phyloP scores from a whole-genome alignment of 2,329 filamentous ascomycete genomes.

The Iodosphaeria phyllophila region DNA sequence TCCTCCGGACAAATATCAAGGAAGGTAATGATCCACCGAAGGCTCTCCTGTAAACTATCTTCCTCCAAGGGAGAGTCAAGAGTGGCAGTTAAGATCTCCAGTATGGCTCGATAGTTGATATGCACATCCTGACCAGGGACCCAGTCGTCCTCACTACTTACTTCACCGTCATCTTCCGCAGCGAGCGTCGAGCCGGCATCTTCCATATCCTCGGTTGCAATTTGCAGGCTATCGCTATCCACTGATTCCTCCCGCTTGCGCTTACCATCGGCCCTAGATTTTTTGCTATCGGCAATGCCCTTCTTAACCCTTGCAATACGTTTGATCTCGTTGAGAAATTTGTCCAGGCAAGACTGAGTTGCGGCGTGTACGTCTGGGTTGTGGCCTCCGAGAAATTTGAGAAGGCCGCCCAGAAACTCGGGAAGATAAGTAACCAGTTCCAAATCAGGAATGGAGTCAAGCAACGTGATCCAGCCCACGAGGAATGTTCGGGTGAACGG shows the following conservation, averaged over 20 bases:
- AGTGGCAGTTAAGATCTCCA: conserved; percentile 81
- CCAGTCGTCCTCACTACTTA: conserved; percentile 76
- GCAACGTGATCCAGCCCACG: conserved; percentile 84
- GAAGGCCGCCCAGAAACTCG: conserved; percentile 72
- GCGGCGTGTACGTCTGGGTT: conserved; percentile 90
- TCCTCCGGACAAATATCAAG: conserved; percentile 96
- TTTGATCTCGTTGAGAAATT: conserved; percentile 85
- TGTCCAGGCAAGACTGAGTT: conserved; percentile 74
- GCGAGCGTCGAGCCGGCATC: conserved; percentile 37
- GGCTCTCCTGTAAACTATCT: conserved; percentile 74
- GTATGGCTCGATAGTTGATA: conserved; percentile 77
- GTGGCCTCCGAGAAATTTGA: conserved; percentile 81
- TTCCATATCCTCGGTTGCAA: conserved; percentile 39
- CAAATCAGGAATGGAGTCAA: conserved; percentile 92
- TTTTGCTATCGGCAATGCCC: conserved; percentile 73
- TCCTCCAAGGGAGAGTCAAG: conserved; percentile 76
- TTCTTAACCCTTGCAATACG: conserved; percentile 86
- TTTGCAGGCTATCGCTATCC: conserved; percentile 43
- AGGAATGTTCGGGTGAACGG: conserved; percentile 90
- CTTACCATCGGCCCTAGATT: conserved; percentile 46
- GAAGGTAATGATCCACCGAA: conserved; percentile 92
- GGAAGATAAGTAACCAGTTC: conserved; percentile 87
- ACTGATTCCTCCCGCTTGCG: conserved; percentile 51
- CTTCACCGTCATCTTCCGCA: conserved; percentile 30
- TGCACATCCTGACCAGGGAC: conserved; percentile 93